Conservation (phyloP, 768 basidiomycete genomes). For the Tulasnella sp. region DNA sequence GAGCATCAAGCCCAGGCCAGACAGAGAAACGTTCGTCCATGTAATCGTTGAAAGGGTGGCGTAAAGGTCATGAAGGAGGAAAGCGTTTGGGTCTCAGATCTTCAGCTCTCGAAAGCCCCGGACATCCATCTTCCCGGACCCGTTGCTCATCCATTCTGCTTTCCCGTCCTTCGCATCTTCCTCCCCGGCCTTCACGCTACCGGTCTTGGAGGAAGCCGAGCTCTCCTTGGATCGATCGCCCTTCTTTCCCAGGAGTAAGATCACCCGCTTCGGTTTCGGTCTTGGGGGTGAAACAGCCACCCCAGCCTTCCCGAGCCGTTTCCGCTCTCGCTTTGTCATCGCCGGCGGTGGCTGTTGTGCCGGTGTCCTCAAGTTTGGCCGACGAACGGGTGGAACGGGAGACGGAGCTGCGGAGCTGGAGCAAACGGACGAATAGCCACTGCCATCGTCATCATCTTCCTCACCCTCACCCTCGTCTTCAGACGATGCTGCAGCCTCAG, state of each 20-base stretch:
- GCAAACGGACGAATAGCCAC: slow-evolving; percentile 19
- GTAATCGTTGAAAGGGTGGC: too few relatives aligned
- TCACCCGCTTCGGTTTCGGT: slow-evolving; percentile 20
- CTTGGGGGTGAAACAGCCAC: slow-evolving; percentile 25
- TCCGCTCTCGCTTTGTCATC: slow-evolving; percentile 57
- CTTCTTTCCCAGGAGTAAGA: slow-evolving; percentile 12
- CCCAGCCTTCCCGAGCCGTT: slow-evolving; percentile 44
- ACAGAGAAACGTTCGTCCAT: too few relatives aligned
- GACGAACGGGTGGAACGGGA: slow-evolving; percentile 21
- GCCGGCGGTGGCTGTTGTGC: neutral
- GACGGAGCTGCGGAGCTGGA: slow-evolving; percentile 28
- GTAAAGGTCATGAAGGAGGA: too few relatives aligned
- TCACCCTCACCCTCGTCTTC: slow-evolving; percentile 19
- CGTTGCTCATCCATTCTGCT: slow-evolving; percentile 50
- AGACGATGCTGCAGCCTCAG: neutral
- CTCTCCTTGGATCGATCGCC: slow-evolving; percentile 21
- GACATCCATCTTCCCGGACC: slow-evolving; percentile 62
- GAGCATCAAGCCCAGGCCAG: too few relatives aligned
- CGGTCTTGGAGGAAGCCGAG: slow-evolving; percentile 25
- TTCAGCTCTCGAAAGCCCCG: slow-evolving; percentile 68
- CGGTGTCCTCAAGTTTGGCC: neutral
- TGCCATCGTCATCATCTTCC: slow-evolving; percentile 19
- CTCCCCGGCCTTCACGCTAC: slow-evolving; percentile 17
- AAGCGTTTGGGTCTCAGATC: slow-evolving; percentile 46
- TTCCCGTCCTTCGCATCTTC: slow-evolving; percentile 21